Base-by-base conservation (phyloP, 495 filamentous ascomycete species). In the Viridothelium virens region DNA sequence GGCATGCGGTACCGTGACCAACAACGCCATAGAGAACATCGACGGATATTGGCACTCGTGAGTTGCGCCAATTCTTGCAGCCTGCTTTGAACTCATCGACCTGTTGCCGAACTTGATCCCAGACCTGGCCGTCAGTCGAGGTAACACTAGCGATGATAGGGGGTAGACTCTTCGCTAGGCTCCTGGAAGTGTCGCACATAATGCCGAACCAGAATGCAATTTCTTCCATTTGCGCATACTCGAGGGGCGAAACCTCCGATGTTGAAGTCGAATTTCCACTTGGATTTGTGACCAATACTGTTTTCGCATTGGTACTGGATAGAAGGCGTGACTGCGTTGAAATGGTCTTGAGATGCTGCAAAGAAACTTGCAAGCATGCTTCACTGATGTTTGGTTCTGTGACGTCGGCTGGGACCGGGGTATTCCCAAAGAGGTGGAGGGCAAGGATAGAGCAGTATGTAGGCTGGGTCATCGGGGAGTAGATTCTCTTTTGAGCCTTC, bases 401-500 rank as follows among this genome's bases (percentile, higher is more conserved):
- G 31, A 59, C 7, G 31, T 36, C 53, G 14, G 53, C 7, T 18
- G 53, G 53, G 18, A 14, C 53, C 31, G 53, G 53, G 7, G 53
- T 59, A 36, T 59, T 33, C 53, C 53, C 53, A 36, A 59, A 59
- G 7, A 59, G 53, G 18, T 59, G 53, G 25, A 59, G 53, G 7
- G 53, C 31, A 59, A 59, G 53, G 53, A 59, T 36, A 36, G 53
- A 59, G 31, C 53, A 59, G 31, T 59, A 59, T 9, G 53, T 59
- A 34, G 53, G 53, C 14, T 59, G 53, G 31, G 53, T 59, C 53
- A 59, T 59, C 31, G 53, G 53, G 14, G 53, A 34, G 14, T 59
- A 59, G 14, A 59, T 59, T 36, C 53, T 59, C 53, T 59, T 59
- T 59, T 59, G 53, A 59, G 53, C 53, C 31, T 31, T 59, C 14